Evolutionary conservation across 805 yeast genomes (phyloP).

Genomic region (Saccharomyces cerevisiae): DNA sequence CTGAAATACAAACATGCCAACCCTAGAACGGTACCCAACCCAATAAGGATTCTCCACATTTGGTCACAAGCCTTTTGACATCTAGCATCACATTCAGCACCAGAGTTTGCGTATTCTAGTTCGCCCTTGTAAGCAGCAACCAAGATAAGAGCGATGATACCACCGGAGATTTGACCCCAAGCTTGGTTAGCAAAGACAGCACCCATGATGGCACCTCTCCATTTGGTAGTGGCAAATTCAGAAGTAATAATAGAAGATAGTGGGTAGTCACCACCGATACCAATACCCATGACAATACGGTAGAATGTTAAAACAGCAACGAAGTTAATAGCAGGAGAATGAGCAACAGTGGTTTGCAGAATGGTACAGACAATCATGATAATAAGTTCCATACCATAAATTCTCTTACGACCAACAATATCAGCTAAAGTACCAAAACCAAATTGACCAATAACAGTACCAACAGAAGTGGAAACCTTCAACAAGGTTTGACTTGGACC

Average conservation of each 20-base stretch:
- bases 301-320: conserved; percentile 66
- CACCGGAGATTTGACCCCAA: conserved; percentile 87
- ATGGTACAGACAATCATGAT: conserved; percentile 75
- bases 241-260: conserved; percentile 87
- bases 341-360: conserved; percentile 67
- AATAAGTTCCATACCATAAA: conserved; percentile 81
- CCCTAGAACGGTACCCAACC: conserved; percentile 90
- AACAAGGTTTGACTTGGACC: conserved; percentile 64
- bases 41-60: conserved; percentile 89
- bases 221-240: conserved; percentile 86
- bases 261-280: conserved; percentile 97
- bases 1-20: conserved; percentile 76
- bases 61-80: conserved; percentile 80
- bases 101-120: conserved; percentile 44
- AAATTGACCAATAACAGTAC: conserved; percentile 87
- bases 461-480: conserved; percentile 86
- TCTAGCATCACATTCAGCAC: conserved; percentile 51
- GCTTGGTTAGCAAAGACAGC: conserved; percentile 97
- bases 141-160: conserved; percentile 69
- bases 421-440: conserved; percentile 81
- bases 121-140: conserved; percentile 69
- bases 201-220: conserved; percentile 98
- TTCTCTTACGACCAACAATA: conserved; percentile 72
- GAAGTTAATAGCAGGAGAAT: conserved; percentile 62
- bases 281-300: conserved; percentile 88